phyloP scores from a whole-genome alignment of 495 filamentous ascomycete genomes.

The Penicillium mononematosum region DNA sequence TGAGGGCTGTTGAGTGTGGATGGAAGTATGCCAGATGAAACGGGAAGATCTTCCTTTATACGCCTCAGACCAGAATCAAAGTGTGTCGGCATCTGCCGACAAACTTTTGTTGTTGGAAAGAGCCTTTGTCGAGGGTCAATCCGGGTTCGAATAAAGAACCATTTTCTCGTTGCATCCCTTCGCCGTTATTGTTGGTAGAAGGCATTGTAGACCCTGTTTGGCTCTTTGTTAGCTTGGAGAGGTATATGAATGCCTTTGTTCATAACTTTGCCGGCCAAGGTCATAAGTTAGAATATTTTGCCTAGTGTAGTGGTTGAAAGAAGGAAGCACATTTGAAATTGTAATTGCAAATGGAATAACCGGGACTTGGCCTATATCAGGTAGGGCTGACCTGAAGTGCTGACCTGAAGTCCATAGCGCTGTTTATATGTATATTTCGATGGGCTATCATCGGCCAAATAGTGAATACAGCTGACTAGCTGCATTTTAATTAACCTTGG shows the following conservation, averaged over 20 bases:
- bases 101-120: background rate
- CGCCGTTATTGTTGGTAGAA: background rate
- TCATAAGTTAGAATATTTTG: background rate
- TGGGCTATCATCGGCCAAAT: background rate
- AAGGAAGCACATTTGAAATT: too few species aligned
- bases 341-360: too few species aligned
- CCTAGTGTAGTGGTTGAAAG: background rate
- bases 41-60: background rate
- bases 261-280: background rate
- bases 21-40: background rate
- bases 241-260: background rate
- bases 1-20: background rate
- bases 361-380: background rate
- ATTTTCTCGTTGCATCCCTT: too few species aligned
- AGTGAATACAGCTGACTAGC: background rate
- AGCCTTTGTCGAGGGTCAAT: background rate
- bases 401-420: background rate
- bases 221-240: background rate
- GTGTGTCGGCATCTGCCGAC: background rate
- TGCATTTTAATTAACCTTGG: background rate
- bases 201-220: background rate
- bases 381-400: background rate
- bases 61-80: background rate
- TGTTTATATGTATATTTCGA: background rate
- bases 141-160: background rate